Percentiles rank a stretch among this genome's conserved stretches.
phyloP scores from a whole-genome alignment of 345 rosid species.

The Odontarrhena argentea region DNA sequence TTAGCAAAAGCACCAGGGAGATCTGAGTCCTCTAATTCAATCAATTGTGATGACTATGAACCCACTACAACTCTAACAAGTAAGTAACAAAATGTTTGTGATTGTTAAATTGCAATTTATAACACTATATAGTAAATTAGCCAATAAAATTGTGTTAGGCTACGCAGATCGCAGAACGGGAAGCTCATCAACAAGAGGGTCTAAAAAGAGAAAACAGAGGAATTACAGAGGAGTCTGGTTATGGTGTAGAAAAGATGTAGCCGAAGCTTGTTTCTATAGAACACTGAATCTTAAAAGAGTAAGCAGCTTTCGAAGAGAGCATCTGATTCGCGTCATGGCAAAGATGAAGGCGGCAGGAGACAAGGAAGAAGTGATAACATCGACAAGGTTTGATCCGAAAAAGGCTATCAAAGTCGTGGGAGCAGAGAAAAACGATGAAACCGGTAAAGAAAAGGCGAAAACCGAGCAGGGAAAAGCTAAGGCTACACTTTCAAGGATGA shows the following conservation, averaged over 20 bases:
- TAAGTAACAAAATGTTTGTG: constrained; percentile 27
- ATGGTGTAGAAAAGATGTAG: constrained; percentile 62
- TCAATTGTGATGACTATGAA: constrained; percentile 25
- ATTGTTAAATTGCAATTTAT: constrained; percentile 3
- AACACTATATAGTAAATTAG: neutral
- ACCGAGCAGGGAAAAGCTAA: constrained; percentile 53
- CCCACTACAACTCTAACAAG: constrained; percentile 28
- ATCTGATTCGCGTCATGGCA: constrained; percentile 38
- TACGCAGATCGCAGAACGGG: constrained; percentile 41
- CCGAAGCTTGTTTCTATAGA: constrained; percentile 62
- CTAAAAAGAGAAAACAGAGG: constrained; percentile 21
- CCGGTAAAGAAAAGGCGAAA: constrained; percentile 44
- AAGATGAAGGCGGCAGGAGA: constrained; percentile 61
- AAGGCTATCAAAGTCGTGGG: constrained; percentile 55
- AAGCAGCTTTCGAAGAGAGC: constrained; percentile 26
- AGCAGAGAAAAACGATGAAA: constrained; percentile 34
- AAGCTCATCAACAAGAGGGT: constrained; percentile 33
- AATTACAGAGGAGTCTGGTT: constrained; percentile 26
- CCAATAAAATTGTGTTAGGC: neutral
- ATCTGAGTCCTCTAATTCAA: constrained; percentile 10
- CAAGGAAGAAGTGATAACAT: constrained; percentile 28
- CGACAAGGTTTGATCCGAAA: constrained; percentile 41
- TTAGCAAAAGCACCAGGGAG: constrained; percentile 45
- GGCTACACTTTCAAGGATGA: constrained; percentile 64
- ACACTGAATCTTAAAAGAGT: constrained; percentile 50